Evolutionary conservation across 176 grass and related monocot genomes (phyloP).

Genomic region (Triticum monococcum): DNA sequence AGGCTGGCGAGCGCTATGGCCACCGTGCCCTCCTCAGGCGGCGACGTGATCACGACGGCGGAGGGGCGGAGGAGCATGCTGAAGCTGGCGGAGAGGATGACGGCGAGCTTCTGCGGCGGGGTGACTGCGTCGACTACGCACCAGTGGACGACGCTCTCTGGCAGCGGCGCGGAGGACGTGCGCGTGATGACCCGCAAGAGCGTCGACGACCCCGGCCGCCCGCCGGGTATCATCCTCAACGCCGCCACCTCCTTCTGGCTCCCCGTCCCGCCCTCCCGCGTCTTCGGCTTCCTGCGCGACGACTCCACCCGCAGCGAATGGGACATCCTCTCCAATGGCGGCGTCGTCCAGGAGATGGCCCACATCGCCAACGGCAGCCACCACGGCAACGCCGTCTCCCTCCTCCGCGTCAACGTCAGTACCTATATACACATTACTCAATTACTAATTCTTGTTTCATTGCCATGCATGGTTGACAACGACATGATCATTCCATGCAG

Average conservation of each 20-base stretch:
- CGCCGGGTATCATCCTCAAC: constrained; percentile 77
- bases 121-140: constrained; percentile 73
- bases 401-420: constrained; percentile 77
- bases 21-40: constrained; percentile 29
- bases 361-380: constrained; percentile 77
- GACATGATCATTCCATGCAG: constrained; percentile 23
- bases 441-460: neutral
- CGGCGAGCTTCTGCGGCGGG: constrained; percentile 73
- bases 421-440: neutral
- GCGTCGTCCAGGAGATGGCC: constrained; percentile 79
- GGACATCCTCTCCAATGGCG: constrained; percentile 83
- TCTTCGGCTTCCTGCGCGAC: constrained; percentile 75
- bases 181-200: constrained; percentile 81
- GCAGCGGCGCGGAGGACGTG: constrained; percentile 67
- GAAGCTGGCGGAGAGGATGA: constrained; percentile 81
- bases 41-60: constrained; percentile 48
- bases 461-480: neutral
- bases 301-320: constrained; percentile 76
- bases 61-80: constrained; percentile 79
- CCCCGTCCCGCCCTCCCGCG: constrained; percentile 39
- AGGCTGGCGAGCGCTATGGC: constrained; percentile 61
- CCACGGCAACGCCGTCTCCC: constrained; percentile 76
- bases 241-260: constrained; percentile 93
- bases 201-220: constrained; percentile 71
- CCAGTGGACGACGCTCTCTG: constrained; percentile 78